Conservation (phyloP, 1,139 yeast species). For the Kurtzmaniella natalensis region DNA sequence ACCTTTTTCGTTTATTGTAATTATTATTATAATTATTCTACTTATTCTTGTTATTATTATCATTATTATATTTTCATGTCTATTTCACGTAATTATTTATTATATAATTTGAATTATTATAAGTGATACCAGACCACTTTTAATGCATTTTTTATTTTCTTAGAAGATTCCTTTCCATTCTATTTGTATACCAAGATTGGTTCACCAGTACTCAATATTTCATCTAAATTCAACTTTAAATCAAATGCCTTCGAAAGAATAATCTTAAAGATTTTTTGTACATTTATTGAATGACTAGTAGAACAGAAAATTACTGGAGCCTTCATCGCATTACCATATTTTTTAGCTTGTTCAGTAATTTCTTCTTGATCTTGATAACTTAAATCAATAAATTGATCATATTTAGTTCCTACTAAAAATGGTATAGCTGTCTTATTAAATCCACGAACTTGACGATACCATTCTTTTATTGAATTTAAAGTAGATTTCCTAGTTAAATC, state of each 20-base stretch:
- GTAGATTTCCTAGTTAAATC: conserved; percentile 88
- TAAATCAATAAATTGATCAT: conserved; percentile 79
- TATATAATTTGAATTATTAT: no score
- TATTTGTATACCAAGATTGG: conserved; percentile 74
- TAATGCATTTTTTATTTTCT: no score
- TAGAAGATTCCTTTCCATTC: no score
- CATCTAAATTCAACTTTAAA: conserved; percentile 77
- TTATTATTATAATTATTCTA: no score
- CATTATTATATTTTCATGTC: no score
- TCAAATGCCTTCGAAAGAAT: conserved; percentile 92
- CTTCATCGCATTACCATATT: conserved; percentile 88
- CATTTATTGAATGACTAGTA: conserved; percentile 87
- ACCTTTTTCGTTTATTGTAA: no score
- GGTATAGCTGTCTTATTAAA: conserved; percentile 92
- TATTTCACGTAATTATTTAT: no score
- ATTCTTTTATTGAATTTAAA: conserved; percentile 80
- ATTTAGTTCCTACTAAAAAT: conserved; percentile 88
- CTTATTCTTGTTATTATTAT: no score
- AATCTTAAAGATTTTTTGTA: conserved; percentile 90
- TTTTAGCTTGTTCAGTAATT: conserved; percentile 78
- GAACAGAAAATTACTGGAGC: conserved; percentile 90
- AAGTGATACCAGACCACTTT: not conserved
- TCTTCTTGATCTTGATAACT: conserved; percentile 81
- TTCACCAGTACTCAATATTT: conserved; percentile 78
- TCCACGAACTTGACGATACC: conserved; percentile 94